Percentiles rank a stretch among this genome's conserved stretches.
These are phyloP conservation scores for Solanum ahanhuiri DNA, from an alignment of 257 asterid species.

Conservation along the genomic window DNA sequence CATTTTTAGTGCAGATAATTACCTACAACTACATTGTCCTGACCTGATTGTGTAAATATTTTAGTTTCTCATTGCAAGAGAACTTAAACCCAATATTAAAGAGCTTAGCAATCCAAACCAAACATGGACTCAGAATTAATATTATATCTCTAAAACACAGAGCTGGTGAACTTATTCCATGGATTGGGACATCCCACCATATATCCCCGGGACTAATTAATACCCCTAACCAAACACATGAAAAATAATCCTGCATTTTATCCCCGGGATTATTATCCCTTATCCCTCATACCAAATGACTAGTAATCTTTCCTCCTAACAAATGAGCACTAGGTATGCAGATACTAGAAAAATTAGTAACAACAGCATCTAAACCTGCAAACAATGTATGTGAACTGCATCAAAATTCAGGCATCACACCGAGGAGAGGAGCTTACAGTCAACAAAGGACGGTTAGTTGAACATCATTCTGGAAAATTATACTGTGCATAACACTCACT, in stretches of 20 bases:
- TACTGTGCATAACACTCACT: not conserved
- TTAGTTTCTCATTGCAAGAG: not conserved
- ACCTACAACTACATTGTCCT: not conserved
- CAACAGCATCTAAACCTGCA: not conserved
- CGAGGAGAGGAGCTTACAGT: not conserved
- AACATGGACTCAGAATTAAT: not conserved
- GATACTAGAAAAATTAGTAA: not conserved
- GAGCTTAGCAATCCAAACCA: not conserved
- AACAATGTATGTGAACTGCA: not conserved
- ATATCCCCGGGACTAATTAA: not conserved
- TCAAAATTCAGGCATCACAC: not conserved
- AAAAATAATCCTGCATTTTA: not conserved
- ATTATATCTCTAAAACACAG: not conserved
- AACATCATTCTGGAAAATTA: not conserved
- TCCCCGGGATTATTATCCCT: not conserved
- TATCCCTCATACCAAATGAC: not conserved
- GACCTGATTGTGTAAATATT: not conserved
- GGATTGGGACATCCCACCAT: not conserved
- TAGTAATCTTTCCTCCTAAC: not conserved
- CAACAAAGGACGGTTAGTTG: not conserved
- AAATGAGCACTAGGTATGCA: not conserved
- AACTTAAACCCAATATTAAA: not conserved
- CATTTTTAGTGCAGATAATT: not conserved
- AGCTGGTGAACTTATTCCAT: not conserved
- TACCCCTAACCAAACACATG: not conserved